Evolutionary conservation across 306 rosid species (phyloP).

Genomic region (Trifolium subterraneum): DNA sequence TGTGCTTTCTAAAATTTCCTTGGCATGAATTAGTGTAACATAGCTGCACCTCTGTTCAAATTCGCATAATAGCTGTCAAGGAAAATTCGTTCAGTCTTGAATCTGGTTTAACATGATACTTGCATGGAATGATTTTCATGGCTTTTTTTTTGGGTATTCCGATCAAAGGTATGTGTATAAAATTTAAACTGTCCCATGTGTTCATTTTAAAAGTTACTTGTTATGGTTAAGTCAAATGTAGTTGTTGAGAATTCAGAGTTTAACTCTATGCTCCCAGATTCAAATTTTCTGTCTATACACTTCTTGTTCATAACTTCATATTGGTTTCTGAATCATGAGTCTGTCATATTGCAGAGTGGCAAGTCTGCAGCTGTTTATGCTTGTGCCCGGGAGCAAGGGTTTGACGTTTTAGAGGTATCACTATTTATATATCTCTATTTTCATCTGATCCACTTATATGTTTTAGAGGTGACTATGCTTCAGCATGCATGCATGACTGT

Average conservation of each 20-base stretch:
- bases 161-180: background rate
- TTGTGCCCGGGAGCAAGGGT: conserved; percentile 89
- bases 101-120: conserved; percentile 4
- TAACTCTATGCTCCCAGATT: conserved; percentile 8
- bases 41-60: conserved; percentile 19
- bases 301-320: conserved; percentile 26
- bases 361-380: conserved; percentile 97
- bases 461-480: no score
- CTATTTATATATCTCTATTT: background rate
- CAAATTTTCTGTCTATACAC: conserved; percentile 12
- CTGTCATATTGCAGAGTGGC: conserved; percentile 79
- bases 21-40: conserved; percentile 15
- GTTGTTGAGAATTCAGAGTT: conserved; percentile 29
- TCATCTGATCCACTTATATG: no score
- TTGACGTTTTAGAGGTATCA: conserved; percentile 81
- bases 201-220: background rate
- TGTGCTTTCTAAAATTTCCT: conserved; percentile 14
- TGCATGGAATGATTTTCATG: background rate
- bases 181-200: conserved; percentile 14
- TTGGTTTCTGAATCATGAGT: conserved; percentile 40
- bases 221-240: background rate
- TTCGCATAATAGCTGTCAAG: conserved; percentile 5
- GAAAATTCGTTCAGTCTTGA: conserved; percentile 1
- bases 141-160: conserved; percentile 15
- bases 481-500: no score